Conservation (phyloP, 169 alveolate genomes). For the Plasmodium gonderi region DNA sequence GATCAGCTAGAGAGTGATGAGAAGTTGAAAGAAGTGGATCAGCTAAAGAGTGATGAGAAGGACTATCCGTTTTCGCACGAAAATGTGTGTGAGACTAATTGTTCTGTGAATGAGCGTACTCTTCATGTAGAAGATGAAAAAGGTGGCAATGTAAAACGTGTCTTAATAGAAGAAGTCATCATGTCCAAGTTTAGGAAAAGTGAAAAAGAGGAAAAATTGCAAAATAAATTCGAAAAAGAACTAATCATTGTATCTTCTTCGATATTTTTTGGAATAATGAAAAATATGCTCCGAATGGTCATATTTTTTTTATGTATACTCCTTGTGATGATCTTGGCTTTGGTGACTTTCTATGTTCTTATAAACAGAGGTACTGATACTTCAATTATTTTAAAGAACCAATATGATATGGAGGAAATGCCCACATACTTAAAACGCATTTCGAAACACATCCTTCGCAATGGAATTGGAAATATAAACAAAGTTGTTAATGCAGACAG, state of each 20-base stretch:
- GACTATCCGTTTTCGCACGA: not conserved
- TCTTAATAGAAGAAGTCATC: constrained; percentile 16
- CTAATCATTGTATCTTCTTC: constrained; percentile 50
- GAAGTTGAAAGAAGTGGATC: too few species aligned
- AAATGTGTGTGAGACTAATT: not conserved
- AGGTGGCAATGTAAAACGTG: not conserved
- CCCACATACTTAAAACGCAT: constrained; percentile 9
- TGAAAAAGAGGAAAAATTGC: not conserved
- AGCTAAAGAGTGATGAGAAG: not conserved
- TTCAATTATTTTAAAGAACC: constrained; percentile 7
- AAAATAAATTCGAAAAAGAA: constrained; percentile 10
- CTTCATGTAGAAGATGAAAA: not conserved
- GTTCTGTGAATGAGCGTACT: not conserved
- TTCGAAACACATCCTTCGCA: not conserved
- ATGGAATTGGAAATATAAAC: not conserved
- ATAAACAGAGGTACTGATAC: constrained; percentile 1
- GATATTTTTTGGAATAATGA: constrained; percentile 31
- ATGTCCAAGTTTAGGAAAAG: not conserved
- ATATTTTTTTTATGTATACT: constrained; percentile 6
- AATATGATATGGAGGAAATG: constrained; percentile 5
- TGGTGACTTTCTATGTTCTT: constrained; percentile 6
- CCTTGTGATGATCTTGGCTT: not conserved
- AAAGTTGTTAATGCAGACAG: not conserved
- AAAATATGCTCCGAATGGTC: not conserved
- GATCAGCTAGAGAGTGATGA: not conserved